phyloP scores from a whole-genome alignment of 306 rosid genomes.

The Pyrus communis region DNA sequence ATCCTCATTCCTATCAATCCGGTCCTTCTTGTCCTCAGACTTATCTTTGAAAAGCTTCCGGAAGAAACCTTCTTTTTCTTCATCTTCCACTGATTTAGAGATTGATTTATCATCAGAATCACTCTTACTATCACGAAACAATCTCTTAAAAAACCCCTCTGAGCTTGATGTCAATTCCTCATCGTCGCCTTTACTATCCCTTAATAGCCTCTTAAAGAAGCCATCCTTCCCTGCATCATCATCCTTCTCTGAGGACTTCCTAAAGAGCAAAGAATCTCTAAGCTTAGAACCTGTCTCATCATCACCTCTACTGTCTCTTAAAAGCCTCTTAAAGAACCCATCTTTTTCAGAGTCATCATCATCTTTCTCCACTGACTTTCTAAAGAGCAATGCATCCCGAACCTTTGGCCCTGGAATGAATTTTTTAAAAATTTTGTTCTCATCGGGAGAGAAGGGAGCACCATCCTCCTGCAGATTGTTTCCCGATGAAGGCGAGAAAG shows the following conservation, averaged over 20 bases:
- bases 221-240: slow-evolving; percentile 80
- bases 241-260: slow-evolving; percentile 68
- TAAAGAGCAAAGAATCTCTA: slow-evolving; percentile 63
- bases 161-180: slow-evolving; percentile 73
- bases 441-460: slow-evolving; percentile 52
- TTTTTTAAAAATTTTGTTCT: slow-evolving; percentile 71
- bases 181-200: slow-evolving; percentile 74
- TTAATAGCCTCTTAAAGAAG: slow-evolving; percentile 69
- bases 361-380: slow-evolving; percentile 77
- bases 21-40: slow-evolving; percentile 71
- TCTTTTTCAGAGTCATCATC: slow-evolving; percentile 74
- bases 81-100: slow-evolving; percentile 44
- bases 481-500: slow-evolving; percentile 56
- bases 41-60: slow-evolving; percentile 71
- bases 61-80: slow-evolving; percentile 80
- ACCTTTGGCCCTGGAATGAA: slow-evolving; percentile 77
- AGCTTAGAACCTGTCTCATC: slow-evolving; percentile 69
- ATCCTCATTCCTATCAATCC: slow-evolving; percentile 33
- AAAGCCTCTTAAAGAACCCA: slow-evolving; percentile 81
- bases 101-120: slow-evolving; percentile 54
- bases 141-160: slow-evolving; percentile 77
- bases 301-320: slow-evolving; percentile 74
- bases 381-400: slow-evolving; percentile 73
- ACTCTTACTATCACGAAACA: slow-evolving; percentile 85
- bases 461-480: slow-evolving; percentile 53